Evolutionary conservation across 345 rosid genomes (phyloP).

Genomic region (Boechera stricta): DNA sequence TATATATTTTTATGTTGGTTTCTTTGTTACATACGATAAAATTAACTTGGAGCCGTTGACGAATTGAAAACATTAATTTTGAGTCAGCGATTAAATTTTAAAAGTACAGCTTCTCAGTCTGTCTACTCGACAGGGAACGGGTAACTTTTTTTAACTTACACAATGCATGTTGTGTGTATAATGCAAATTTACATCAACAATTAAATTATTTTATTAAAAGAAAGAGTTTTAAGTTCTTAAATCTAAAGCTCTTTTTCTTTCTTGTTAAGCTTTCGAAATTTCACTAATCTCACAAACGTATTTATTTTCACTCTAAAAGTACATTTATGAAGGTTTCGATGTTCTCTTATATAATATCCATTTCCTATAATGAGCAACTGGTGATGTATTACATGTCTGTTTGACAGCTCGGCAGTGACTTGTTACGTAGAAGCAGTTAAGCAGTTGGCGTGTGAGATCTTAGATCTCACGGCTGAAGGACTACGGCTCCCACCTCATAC

Average conservation of each 20-base stretch:
- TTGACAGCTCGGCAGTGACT: constrained; percentile 60
- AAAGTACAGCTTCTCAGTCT: constrained; percentile 2
- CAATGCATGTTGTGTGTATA: background rate
- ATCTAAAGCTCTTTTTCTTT: background rate
- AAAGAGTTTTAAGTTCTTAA: background rate
- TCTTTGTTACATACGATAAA: background rate
- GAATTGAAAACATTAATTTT: background rate
- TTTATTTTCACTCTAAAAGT: background rate
- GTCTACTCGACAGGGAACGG: background rate
- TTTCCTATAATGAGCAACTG: background rate
- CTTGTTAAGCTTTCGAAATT: background rate
- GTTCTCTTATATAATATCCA: background rate
- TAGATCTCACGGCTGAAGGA: constrained; percentile 75
- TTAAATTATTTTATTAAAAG: background rate
- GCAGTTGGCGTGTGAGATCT: constrained; percentile 66
- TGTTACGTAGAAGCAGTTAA: constrained; percentile 62
- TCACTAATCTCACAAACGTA: background rate
- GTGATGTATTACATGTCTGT: constrained; percentile 32
- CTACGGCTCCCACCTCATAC: constrained; percentile 51
- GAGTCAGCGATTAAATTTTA: background rate
- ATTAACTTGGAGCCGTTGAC: background rate
- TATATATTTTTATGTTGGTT: background rate
- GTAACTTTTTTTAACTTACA: background rate
- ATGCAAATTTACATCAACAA: background rate
- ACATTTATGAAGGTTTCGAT: background rate